Evolutionary conservation across 768 basidiomycete genomes (phyloP).

Genomic region (Glaciozyma antarctica): DNA sequence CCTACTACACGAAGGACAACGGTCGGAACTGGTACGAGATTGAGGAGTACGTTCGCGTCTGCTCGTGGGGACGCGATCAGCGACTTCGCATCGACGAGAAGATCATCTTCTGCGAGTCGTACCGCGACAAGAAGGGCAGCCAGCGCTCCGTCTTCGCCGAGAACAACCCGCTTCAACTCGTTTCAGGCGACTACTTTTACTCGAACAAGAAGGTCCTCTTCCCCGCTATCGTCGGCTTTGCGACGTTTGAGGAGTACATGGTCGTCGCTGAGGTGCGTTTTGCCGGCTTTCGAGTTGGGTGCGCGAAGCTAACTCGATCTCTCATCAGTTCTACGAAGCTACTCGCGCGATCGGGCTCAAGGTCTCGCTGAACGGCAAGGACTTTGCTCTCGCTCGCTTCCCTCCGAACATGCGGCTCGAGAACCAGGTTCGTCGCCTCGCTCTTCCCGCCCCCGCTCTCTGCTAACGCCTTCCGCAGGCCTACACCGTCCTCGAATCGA

Average conservation of each 20-base stretch:
- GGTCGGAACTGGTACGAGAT: slow-evolving; percentile 66
- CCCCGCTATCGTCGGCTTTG: slow-evolving; percentile 80
- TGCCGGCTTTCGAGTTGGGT: background rate
- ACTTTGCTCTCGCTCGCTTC: slow-evolving; percentile 78
- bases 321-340: slow-evolving; percentile 43
- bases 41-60: slow-evolving; percentile 79
- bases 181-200: slow-evolving; percentile 68
- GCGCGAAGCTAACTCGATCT: background rate
- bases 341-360: slow-evolving; percentile 55
- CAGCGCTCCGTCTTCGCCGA: slow-evolving; percentile 51
- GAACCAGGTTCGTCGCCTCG: slow-evolving; percentile 61
- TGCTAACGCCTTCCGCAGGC: slow-evolving; percentile 46
- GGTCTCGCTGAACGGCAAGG: slow-evolving; percentile 81
- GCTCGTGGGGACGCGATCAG: slow-evolving; percentile 79
- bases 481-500: slow-evolving; percentile 90
- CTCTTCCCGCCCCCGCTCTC: background rate
- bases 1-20: slow-evolving; percentile 65
- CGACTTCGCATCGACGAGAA: slow-evolving; percentile 68
- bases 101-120: slow-evolving; percentile 89
- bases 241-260: slow-evolving; percentile 93
- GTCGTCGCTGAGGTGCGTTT: slow-evolving; percentile 81
- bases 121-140: slow-evolving; percentile 65
- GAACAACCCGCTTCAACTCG: slow-evolving; percentile 62
- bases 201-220: slow-evolving; percentile 64
- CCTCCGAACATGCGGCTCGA: slow-evolving; percentile 82